Evolutionary conservation across 176 grass and related monocot species (phyloP), one percentile per base, ranked within the genome.

Genomic region (Microstegium vimineum): DNA sequence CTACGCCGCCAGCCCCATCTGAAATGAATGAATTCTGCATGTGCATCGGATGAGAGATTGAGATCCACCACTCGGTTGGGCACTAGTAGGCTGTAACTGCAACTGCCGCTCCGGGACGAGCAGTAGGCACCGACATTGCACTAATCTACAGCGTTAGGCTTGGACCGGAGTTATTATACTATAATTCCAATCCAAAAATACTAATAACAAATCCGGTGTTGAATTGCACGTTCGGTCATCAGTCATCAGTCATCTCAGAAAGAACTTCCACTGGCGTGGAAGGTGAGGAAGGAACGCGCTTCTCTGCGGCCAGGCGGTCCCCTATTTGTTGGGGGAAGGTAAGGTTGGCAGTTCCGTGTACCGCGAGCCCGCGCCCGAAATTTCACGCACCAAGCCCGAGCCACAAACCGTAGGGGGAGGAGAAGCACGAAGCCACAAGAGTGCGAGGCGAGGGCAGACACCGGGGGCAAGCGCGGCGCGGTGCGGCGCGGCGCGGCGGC

Each of bases 261-360:
- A 54, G 46, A 34, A 33, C 32, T 2, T 74, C 73, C 73, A 38
- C 51, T 47, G 59, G 34, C n/a, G 70, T 35, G 71, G 80, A 81
- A 69, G 30, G 62, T 76, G 71, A 67, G 69, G 8, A 60, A 67
- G 69, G 8, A 60, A 71, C 75, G 68, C 68, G 81, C 68, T 69
- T 69, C 62, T 28, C 75, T 77, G 52, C 71, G 38, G 2, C 35
- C 65, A 35, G 34, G 65, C 9, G 38, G 46, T 45, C 30, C 25
- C 0, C 56, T 66, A 79, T 83, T 66, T 74, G 65, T 67, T 31
- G 40, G 40, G 68, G 68, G 37, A 8, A 6, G 37, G 69, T n/a
- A 43, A 72, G 69, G 69, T 30, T 42, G 30, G 56, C 28, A 10
- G 63, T 28, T 76, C 14, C 31, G 59, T 74, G 84, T 70, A 45